Percentiles rank a stretch among this genome's conserved stretches.
Conservation (phyloP, 2,329 filamentous ascomycete genomes). For the Venturia aucupariae region DNA sequence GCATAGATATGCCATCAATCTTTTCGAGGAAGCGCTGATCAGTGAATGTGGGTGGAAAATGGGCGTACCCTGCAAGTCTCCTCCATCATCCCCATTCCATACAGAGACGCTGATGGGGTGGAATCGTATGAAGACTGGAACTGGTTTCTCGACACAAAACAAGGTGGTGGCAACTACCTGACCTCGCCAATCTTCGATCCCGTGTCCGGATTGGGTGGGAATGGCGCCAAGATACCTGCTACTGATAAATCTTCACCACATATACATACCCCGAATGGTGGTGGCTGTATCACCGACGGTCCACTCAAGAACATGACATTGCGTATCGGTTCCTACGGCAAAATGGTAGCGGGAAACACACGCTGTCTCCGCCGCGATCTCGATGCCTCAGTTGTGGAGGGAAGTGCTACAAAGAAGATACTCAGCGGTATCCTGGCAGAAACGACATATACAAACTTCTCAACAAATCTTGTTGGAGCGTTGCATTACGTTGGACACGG, state of each 20-base stretch:
- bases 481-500: neutral
- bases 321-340: neutral
- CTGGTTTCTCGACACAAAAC: conserved; percentile 17
- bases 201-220: conserved; percentile 27
- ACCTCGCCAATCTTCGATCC: conserved; percentile 27
- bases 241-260: conserved; percentile 7
- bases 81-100: no score
- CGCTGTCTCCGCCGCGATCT: conserved; percentile 1
- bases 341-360: conserved; percentile 7
- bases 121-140: conserved; percentile 18
- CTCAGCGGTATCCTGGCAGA: neutral
- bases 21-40: conserved; percentile 33
- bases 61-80: conserved; percentile 27
- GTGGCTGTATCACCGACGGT: conserved; percentile 8
- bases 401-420: neutral
- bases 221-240: conserved; percentile 18
- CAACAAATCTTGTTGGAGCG: neutral
- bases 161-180: conserved; percentile 15
- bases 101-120: no score
- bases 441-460: neutral
- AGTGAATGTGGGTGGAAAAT: conserved; percentile 36
- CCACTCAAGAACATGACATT: neutral
- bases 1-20: conserved; percentile 31
- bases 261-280: conserved; percentile 17
- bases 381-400: neutral